Evolutionary conservation across 1,284 basidiomycete species (phyloP), one percentile per base, ranked within the genome.

Genomic region (Trametes versicolor): DNA sequence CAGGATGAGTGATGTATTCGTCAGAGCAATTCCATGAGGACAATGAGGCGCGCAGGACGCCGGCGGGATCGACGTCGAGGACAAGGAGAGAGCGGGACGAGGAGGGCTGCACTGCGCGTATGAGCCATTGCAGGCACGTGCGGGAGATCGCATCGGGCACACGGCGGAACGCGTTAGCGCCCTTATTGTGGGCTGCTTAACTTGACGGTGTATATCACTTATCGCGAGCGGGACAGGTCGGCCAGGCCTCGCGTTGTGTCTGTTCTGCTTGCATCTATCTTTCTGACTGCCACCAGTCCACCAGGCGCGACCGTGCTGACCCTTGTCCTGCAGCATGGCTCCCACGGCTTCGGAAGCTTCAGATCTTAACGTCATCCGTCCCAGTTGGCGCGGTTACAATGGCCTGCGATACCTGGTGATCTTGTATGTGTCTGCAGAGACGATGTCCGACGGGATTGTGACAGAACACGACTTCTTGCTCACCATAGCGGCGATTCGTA

Each of bases 401-500:
- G 59, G 71, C 6, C 72, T 84, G 23, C 76, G 74, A 41, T 72
- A 78, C 66, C 71, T 85, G 13, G 68, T 84, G 29, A 79, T 85
- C 58, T 85, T 85, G 84, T 84, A 71, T 17, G 78, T 69, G 36
- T 61, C 53, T 48, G 45, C 5, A 25, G 48, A 27, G 41, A 59
- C 47, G n/a, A 15, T 63, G 23, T 60, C 32, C 45, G 15, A 12
- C 43, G 27, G 4, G 51, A 55, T 60, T 59, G 47, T 66, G 13
- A 49, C 48, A 45, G 19, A 34, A 59, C 21, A 19, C n/a, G n/a
- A 41, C 15, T n/a, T 25, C 6, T 25, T 12, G 21, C n/a, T 23
- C 34, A 4, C 13, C 23, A 23, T 64, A 87, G 85, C 66, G 85
- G 85, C 25, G 85, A 84, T 66, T 87, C 85, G 0, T 87, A 85